Base-by-base conservation (phyloP, 2,329 filamentous ascomycete species). In the Madurella fahalii region DNA sequence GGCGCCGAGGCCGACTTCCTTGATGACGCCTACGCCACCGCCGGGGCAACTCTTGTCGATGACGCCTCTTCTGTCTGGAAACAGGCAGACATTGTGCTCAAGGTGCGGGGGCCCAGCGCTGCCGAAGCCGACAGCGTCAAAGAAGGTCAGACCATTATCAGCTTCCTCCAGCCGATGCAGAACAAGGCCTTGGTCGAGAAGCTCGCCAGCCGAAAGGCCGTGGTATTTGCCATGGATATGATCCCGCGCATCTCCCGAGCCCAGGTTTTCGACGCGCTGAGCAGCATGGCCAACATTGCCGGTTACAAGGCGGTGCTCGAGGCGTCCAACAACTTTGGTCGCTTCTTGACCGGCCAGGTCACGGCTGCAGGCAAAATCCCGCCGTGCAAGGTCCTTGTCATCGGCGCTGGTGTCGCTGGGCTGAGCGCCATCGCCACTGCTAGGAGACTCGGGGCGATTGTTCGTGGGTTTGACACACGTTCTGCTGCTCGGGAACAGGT, bases 231-330 rank as follows among this genome's bases (percentile, higher is more conserved):
- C 18, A 95, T 96, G 90, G 91, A 96, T 67, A 87, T 92, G 84
- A 87, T 96, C 50, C 91, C 91, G 15, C 84, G 91, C 40, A 95
- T 95, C 63, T 95, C 90, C 1, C 83, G 91, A 45, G 90, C 91
- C 1, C 91, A 95, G 68, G 85, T 89, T 0, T 95, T 95, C 64
- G 90, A 95, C 71, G 90, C 90, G 0, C 77, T 95, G 53, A 91
- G 89, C 69, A 94, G 89, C 9, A 95, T 95, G 91, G 90, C 91
- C 57, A 95, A 95, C 64, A 95, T 95, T 72, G 89, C 90, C 18
- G 91, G 91, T 0, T 96, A 96, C 74, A 95, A 95, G 71, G 91
- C 90, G 40, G 89, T 95, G 1, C 75, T 95, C 42, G 90, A 95
- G 70, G 91, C 90, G 1, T 92, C 89, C 13, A 95, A 95, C 70